These are phyloP conservation scores for Nicotiana benthamiana DNA, from an alignment of 257 asterid genomes.

Conservation along the genomic window DNA sequence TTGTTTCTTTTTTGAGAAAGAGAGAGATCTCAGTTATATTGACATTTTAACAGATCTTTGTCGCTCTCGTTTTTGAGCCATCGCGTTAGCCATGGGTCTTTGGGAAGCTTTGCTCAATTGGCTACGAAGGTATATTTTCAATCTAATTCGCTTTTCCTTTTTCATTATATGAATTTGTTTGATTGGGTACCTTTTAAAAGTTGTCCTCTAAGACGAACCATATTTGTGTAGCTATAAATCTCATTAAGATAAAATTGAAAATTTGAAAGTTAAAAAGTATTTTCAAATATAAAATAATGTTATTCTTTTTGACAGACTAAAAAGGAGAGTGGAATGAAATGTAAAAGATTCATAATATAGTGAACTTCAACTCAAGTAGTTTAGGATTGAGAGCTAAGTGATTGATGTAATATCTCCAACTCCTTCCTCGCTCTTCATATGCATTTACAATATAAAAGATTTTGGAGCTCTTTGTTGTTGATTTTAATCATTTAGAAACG, in stretches of 20 bases:
- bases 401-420: not conserved
- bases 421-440: no score
- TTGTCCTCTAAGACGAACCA: no score
- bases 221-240: no score
- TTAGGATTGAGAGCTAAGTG: not conserved
- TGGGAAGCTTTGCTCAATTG: slow-evolving; percentile 98
- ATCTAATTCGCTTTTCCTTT: not conserved
- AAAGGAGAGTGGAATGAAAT: no score
- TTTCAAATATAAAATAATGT: no score
- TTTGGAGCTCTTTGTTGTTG: not conserved
- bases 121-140: slow-evolving; percentile 63
- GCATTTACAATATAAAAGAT: not conserved
- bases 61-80: slow-evolving; percentile 1
- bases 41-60: slow-evolving; percentile 17
- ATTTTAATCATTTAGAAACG: no score
- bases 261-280: no score
- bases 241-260: no score
- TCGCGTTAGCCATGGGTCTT: slow-evolving; percentile 54
- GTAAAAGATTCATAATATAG: no score
- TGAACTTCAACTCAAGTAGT: not conserved
- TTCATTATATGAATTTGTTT: no score
- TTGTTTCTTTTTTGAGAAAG: not conserved
- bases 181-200: no score
- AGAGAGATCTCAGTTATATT: not conserved
- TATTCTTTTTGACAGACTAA: no score